Base-by-base conservation (phyloP, 345 rosid species). In the Gossypium bickii region DNA sequence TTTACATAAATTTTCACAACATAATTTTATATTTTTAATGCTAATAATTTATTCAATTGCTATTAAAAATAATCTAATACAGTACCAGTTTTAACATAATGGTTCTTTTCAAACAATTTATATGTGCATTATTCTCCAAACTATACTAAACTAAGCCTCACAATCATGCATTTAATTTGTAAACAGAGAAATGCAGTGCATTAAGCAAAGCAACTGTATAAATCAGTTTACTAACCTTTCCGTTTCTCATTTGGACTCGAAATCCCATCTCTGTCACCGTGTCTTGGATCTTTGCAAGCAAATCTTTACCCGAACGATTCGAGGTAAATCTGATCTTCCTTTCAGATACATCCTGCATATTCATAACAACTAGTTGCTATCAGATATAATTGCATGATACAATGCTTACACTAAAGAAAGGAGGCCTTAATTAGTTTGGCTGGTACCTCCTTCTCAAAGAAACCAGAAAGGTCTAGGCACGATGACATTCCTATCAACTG, bases 401-500 rank as follows among this genome's bases (percentile, higher is more conserved):
- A 34, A 5, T 34, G 41, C 7, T 34, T 34, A 34, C 41, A 5
- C 1, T 34, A 34, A 1, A 34, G 41, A 34, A 34, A 34, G 41
- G 41, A 34, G 41, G 41, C 7, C 41, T 34, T 34, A 34, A 34
- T 34, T 34, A 34, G 41, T 34, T 34, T 34, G 41, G 7, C 41
- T 34, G 7, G 41, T 74, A 94, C 98, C 98, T 92, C 98, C 79
- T 87, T 81, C 87, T 92, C 97, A 10, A 91, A 94, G 84, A 92
- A 91, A 75, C 98, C 97, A 3, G 98, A 95, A 68, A 95, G 90
- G 80, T 92, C 99, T 34, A 95, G 91, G 79, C 87, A 89, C 41
- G 97, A 95, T 65, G 98, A 92, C 99, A 94, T 95, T 78, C 99
- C 99, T 17, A 94, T 94, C 60, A 92, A 82, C 81, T 95, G 95